These are phyloP conservation scores for Trichosanthes cucumerina DNA, from an alignment of 306 rosid species.

Conservation along the genomic window DNA sequence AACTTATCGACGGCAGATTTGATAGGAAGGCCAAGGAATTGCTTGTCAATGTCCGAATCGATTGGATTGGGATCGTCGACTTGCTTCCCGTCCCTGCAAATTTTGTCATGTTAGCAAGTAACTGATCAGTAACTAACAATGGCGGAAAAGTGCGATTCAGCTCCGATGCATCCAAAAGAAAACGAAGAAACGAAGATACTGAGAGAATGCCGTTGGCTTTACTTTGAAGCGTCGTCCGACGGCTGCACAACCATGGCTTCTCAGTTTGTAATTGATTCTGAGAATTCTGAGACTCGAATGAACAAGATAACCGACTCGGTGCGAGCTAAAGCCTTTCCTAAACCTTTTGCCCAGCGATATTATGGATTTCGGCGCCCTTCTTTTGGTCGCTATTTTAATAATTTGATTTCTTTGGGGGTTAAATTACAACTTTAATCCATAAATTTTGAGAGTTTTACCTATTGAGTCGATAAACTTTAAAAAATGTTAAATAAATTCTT, in stretches of 20 bases:
- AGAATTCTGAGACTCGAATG: not conserved
- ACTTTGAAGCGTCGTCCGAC: not conserved
- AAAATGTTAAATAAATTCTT: no score
- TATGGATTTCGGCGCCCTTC: not conserved
- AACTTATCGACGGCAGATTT: conserved; percentile 75
- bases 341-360: not conserved
- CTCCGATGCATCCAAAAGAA: not conserved
- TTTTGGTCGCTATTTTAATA: not conserved
- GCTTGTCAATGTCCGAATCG: conserved; percentile 36
- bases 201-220: not conserved
- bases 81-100: conserved; percentile 14
- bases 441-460: no score
- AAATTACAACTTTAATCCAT: no score
- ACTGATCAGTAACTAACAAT: not conserved
- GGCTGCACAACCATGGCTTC: conserved; percentile 9
- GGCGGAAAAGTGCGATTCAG: not conserved
- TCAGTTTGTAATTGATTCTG: not conserved
- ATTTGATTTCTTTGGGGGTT: no score
- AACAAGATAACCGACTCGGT: not conserved
- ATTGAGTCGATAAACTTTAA: no score
- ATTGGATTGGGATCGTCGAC: conserved; percentile 2
- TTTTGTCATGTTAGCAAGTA: not conserved
- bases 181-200: not conserved
- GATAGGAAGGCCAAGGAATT: conserved; percentile 56
- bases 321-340: not conserved